Percentiles rank a stretch among this genome's conserved stretches.
phyloP scores from a whole-genome alignment of 148 eudicot species.

The Diospyros kaki region DNA sequence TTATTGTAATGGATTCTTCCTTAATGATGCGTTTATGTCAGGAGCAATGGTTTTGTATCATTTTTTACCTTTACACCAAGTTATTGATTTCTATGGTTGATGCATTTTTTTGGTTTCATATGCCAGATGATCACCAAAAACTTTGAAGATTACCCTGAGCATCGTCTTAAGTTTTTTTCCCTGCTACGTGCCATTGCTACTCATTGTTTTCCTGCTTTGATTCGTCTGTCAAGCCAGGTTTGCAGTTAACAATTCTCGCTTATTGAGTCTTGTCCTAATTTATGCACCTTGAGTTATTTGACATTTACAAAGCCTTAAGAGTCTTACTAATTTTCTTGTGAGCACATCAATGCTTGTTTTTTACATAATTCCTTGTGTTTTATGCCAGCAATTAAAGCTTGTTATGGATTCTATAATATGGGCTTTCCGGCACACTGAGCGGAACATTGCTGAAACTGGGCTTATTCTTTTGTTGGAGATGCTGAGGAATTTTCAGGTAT shows the following conservation, averaged over 20 bases:
- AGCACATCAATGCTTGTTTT: neutral
- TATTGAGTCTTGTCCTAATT: neutral
- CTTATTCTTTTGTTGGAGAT: slow-evolving; percentile 86
- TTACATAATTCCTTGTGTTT: neutral
- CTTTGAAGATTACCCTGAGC: slow-evolving; percentile 99
- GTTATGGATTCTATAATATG: slow-evolving; percentile 98
- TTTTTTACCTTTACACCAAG: neutral
- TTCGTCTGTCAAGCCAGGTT: slow-evolving; percentile 81
- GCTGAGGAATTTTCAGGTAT: slow-evolving; percentile 94
- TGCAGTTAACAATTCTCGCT: slow-evolving; percentile 5
- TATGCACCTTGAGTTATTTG: neutral
- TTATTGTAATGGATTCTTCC: neutral
- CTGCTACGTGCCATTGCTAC: slow-evolving; percentile 91
- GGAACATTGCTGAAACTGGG: slow-evolving; percentile 98
- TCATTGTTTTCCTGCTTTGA: slow-evolving; percentile 90
- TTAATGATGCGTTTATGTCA: neutral
- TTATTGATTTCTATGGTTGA: slow-evolving; percentile 7
- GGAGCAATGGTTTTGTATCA: slow-evolving; percentile 5
- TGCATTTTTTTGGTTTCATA: slow-evolving; percentile 1
- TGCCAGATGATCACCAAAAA: slow-evolving; percentile 96
- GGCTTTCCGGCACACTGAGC: slow-evolving; percentile 99
- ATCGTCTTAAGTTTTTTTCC: slow-evolving; percentile 94
- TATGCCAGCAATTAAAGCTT: slow-evolving; percentile 81
- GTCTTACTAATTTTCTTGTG: neutral
- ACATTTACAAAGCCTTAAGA: neutral